Percentiles rank a stretch among this genome's conserved stretches.
These are phyloP conservation scores for Ogataea parapolymorpha DNA, from an alignment of 805 yeast species.

Conservation along the genomic window DNA sequence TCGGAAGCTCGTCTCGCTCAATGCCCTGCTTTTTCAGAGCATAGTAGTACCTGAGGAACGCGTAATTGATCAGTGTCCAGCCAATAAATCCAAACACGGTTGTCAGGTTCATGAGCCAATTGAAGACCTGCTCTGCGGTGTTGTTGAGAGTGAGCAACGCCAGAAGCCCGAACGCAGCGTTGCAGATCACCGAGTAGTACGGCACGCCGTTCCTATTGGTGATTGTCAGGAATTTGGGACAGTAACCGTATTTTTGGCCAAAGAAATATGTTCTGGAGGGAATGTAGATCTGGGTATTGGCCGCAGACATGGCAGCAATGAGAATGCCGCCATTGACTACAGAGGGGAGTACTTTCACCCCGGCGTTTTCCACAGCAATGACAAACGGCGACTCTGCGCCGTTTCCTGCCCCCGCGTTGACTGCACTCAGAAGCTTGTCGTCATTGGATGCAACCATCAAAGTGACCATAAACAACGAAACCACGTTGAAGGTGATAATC, in stretches of 20 bases:
- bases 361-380: constrained; percentile 66
- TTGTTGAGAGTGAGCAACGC: constrained; percentile 57
- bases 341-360: constrained; percentile 62
- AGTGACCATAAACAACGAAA: constrained; percentile 66
- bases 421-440: constrained; percentile 33
- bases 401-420: constrained; percentile 36
- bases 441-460: constrained; percentile 68
- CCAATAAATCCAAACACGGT: constrained; percentile 74
- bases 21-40: constrained; percentile 62
- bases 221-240: constrained; percentile 49
- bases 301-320: constrained; percentile 70
- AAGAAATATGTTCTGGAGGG: constrained; percentile 67
- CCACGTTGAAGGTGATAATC: constrained; percentile 62
- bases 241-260: constrained; percentile 56
- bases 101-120: constrained; percentile 73
- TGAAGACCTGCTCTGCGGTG: constrained; percentile 56
- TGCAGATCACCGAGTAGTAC: constrained; percentile 49
- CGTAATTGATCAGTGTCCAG: constrained; percentile 62
- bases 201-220: constrained; percentile 64
- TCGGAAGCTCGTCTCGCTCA: constrained; percentile 63
- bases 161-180: constrained; percentile 60
- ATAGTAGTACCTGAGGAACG: constrained; percentile 69
- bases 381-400: constrained; percentile 67
- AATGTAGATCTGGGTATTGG: constrained; percentile 69
- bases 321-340: constrained; percentile 72